Percentiles rank a stretch among this genome's conserved stretches.
Conservation (phyloP, 805 yeast genomes). For the Starmera quercuum region DNA sequence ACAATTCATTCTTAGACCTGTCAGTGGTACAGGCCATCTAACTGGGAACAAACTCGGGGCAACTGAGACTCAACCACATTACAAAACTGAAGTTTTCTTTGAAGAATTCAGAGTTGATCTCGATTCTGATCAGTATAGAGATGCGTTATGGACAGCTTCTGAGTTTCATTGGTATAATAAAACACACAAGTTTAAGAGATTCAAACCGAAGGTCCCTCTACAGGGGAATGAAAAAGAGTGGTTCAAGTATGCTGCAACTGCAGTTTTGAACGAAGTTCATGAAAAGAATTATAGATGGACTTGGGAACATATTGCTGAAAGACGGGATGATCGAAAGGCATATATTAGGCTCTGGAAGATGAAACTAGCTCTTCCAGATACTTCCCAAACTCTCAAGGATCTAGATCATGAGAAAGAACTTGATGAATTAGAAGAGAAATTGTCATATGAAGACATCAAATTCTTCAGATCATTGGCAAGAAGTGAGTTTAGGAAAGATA, state of each 20-base stretch:
- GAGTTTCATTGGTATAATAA: constrained; percentile 70
- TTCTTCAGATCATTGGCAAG: constrained; percentile 80
- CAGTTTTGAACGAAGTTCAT: constrained; percentile 72
- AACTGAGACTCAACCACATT: constrained; percentile 59
- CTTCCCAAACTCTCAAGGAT: constrained; percentile 24
- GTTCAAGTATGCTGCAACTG: constrained; percentile 75
- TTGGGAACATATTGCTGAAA: constrained; percentile 71
- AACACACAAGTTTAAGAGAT: constrained; percentile 65
- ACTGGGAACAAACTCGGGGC: constrained; percentile 75
- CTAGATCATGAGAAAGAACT: constrained; percentile 32
- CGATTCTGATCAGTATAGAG: constrained; percentile 80
- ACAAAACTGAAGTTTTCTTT: constrained; percentile 67
- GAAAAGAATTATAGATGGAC: constrained; percentile 77
- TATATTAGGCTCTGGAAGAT: constrained; percentile 65
- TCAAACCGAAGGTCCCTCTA: constrained; percentile 49
- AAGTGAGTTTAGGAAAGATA: constrained; percentile 54
- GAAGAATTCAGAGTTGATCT: constrained; percentile 85
- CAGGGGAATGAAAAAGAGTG: constrained; percentile 68
- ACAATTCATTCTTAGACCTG: constrained; percentile 74
- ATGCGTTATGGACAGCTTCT: constrained; percentile 73
- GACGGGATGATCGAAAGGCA: constrained; percentile 63
- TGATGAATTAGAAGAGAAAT: constrained; percentile 45
- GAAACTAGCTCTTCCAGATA: constrained; percentile 33
- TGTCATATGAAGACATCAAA: constrained; percentile 72
- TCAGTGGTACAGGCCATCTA: constrained; percentile 78